phyloP scores from a whole-genome alignment of 768 basidiomycete genomes.

The Kwoniella shandongensis region DNA sequence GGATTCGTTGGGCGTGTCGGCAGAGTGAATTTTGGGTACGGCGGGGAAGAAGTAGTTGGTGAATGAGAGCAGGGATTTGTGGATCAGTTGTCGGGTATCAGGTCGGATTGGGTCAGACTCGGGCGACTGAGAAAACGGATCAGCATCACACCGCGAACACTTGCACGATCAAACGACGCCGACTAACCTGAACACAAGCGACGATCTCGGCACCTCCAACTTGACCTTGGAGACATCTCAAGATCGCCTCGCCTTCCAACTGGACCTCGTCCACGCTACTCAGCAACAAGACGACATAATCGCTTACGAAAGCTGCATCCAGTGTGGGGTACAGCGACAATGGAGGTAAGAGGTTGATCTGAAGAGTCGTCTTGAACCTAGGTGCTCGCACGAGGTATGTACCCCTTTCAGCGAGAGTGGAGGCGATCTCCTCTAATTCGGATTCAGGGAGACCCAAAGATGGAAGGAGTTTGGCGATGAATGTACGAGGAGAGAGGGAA shows the following conservation, averaged over 20 bases:
- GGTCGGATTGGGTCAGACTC: constrained; percentile 54
- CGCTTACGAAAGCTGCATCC: constrained; percentile 81
- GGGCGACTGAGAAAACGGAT: constrained; percentile 30
- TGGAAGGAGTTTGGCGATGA: constrained; percentile 63
- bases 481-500: constrained; percentile 62
- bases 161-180: neutral
- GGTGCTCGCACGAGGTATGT: constrained; percentile 63
- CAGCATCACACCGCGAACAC: neutral
- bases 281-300: constrained; percentile 83
- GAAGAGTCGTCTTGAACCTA: constrained; percentile 85
- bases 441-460: constrained; percentile 62
- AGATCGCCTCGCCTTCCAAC: constrained; percentile 77
- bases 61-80: constrained; percentile 90
- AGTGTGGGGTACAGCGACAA: constrained; percentile 71
- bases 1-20: constrained; percentile 49
- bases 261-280: constrained; percentile 81
- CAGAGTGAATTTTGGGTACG: constrained; percentile 72
- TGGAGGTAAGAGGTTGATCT: constrained; percentile 77
- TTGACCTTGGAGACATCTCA: constrained; percentile 84
- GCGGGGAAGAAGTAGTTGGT: constrained; percentile 90
- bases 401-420: constrained; percentile 9
- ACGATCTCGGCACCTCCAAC: constrained; percentile 77
- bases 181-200: constrained; percentile 66
- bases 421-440: constrained; percentile 41
- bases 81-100: constrained; percentile 64